Evolutionary conservation across 73 alveolate species (phyloP), one percentile per base, ranked within the genome.

Genomic region (Uronychia binucleata): DNA sequence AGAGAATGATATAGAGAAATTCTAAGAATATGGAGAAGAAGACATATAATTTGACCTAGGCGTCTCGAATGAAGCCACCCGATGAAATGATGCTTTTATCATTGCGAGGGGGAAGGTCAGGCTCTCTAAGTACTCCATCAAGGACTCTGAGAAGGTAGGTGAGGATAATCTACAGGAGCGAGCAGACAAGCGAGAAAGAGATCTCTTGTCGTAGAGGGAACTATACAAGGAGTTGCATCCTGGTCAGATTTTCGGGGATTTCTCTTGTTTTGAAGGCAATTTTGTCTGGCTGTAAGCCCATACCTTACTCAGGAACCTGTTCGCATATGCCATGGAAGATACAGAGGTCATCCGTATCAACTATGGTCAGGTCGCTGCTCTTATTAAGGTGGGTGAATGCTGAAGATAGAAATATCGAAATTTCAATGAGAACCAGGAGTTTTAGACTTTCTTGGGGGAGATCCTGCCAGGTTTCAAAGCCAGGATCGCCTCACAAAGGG

Each of bases 201-300:
- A 46, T 46, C 67, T 46, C 19, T 46, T 46, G 67, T 46, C 67
- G 19, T 19, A 46, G 67, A 46, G 67, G 19, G 67, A 46, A 5
- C 19, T 11, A 5, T 46, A 46, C 19, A 46, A 46, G 67, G 67
- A 11, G n/a, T 11, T 46, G n/a, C 5, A 5, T 46, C 67, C 86
- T n/a, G 67, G 85, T 8, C 31, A 85, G 30, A 35, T 77, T 26
- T 85, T 85, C 67, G 91, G 91, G 13, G 81, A 85, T 33, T 77
- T 30, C 31, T 77, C 86, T 30, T 85, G 86, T 30, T 85, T 85
- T 58, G 28, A 26, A 26, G 75, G 80, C 28, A 80, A 60, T 75
- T 60, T 74, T 60, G 59, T 32, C 32, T 83, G 90, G 90, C 60
- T 34, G 90, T 83, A 28, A 32, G 34, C 1, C 1, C 29, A 30